Percentiles rank a stretch among this genome's conserved stretches.
Evolutionary conservation across 2,329 filamentous ascomycete genomes (phyloP).

Genomic region (Plenodomus tracheiphilus): DNA sequence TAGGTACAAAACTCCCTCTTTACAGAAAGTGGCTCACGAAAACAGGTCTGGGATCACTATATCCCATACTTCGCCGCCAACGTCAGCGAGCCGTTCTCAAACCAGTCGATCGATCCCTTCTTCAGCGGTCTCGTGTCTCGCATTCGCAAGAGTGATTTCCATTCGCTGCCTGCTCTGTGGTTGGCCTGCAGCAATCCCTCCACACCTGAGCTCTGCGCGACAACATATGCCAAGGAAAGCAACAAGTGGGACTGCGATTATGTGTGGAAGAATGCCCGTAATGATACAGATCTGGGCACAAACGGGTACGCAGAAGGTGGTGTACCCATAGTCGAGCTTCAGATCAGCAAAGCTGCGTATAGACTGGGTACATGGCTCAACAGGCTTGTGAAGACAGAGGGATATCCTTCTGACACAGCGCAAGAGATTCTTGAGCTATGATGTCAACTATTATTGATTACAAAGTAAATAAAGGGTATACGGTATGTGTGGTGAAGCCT

Average conservation of each 20-base stretch:
- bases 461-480: neutral
- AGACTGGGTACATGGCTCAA: slow-evolving; percentile 47
- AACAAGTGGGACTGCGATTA: slow-evolving; percentile 47
- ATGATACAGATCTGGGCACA: slow-evolving; percentile 39
- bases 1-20: slow-evolving; percentile 17
- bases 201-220: slow-evolving; percentile 38
- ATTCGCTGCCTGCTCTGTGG: slow-evolving; percentile 42
- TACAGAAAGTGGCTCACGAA: slow-evolving; percentile 8
- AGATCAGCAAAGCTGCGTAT: slow-evolving; percentile 47
- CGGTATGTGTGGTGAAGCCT: neutral
- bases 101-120: slow-evolving; percentile 41
- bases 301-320: slow-evolving; percentile 45
- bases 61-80: slow-evolving; percentile 45
- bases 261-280: slow-evolving; percentile 39
- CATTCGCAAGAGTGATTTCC: slow-evolving; percentile 42
- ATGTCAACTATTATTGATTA: neutral
- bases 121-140: slow-evolving; percentile 41
- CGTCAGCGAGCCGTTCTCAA: slow-evolving; percentile 39
- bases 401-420: neutral
- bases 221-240: slow-evolving; percentile 44
- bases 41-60: slow-evolving; percentile 46
- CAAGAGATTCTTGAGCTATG: neutral
- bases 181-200: slow-evolving; percentile 40
- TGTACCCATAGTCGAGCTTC: slow-evolving; percentile 47
- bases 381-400: slow-evolving; percentile 28